Percentiles rank a stretch among this genome's conserved stretches.
Conservation (phyloP, 2,329 filamentous ascomycete genomes). For the Plectosphaerella plurivora region DNA sequence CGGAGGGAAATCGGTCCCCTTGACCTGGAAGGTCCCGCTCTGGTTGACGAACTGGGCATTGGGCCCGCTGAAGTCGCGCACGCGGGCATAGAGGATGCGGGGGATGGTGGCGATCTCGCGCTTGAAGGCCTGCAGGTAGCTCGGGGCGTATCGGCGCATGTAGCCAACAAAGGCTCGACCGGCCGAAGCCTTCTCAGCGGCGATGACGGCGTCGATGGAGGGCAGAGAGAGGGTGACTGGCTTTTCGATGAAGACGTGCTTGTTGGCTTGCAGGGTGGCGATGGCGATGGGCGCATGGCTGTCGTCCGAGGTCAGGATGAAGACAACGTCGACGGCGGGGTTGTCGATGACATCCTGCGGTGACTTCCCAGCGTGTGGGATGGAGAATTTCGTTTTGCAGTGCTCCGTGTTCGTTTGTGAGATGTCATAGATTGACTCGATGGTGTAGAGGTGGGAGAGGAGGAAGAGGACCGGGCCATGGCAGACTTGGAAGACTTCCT, state of each 20-base stretch:
- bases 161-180: constrained; percentile 50
- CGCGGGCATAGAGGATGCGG: constrained; percentile 46
- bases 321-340: constrained; percentile 40
- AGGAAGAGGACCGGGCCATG: constrained; percentile 12
- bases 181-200: constrained; percentile 35
- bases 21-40: constrained; percentile 28
- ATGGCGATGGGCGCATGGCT: constrained; percentile 44
- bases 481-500: constrained; percentile 14
- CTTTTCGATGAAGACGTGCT: constrained; percentile 53
- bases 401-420: constrained; percentile 2
- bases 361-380: constrained; percentile 20
- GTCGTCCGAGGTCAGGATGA: constrained; percentile 44
- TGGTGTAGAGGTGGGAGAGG: constrained; percentile 1
- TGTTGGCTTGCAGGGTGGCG: constrained; percentile 41
- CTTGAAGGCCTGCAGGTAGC: constrained; percentile 36
- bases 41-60: constrained; percentile 3
- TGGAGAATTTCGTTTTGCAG: constrained; percentile 21
- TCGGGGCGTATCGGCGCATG: constrained; percentile 50
- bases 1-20: constrained; percentile 5
- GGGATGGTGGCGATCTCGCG: constrained; percentile 41
- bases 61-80: constrained; percentile 21
- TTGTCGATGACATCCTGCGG: constrained; percentile 29
- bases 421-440: constrained; percentile 3
- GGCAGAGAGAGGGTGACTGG: constrained; percentile 43
- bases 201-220: constrained; percentile 37